A percentile compares a stretch with the other conserved stretches of the same genome.
phyloP scores from a whole-genome alignment of 306 rosid species.

The Sindora glabra region DNA sequence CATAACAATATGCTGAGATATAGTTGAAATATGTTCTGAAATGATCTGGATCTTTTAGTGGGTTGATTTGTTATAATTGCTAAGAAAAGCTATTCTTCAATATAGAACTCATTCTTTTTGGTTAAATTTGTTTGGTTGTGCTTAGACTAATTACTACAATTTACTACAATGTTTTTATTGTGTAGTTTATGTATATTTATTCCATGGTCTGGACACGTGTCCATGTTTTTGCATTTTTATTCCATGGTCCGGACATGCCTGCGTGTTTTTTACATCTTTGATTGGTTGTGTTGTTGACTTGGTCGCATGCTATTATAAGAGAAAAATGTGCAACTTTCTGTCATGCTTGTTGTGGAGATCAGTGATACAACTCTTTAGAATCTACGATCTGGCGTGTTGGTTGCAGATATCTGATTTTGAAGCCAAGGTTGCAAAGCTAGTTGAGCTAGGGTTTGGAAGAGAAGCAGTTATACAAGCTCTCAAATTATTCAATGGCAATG shows the following conservation, averaged over 20 bases:
- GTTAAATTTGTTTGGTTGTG: background rate
- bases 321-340: background rate
- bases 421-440: slow-evolving; percentile 83
- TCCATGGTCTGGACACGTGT: background rate
- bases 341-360: background rate
- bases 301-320: background rate
- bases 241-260: too few species aligned
- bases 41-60: background rate
- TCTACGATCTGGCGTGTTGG: slow-evolving; percentile 2
- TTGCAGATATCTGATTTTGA: slow-evolving; percentile 65
- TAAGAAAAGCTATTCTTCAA: background rate
- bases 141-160: background rate
- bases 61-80: too few species aligned
- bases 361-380: background rate
- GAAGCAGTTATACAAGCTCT: slow-evolving; percentile 84
- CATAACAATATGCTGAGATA: background rate
- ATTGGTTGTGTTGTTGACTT: background rate
- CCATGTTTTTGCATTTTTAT: too few species aligned
- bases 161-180: background rate
- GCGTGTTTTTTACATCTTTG: background rate
- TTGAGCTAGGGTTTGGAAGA: slow-evolving; percentile 85
- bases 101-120: background rate
- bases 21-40: background rate
- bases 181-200: background rate
- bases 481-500: slow-evolving; percentile 51